phyloP scores from a whole-genome alignment of 805 yeast genomes.

The Hanseniaspora taiwanica region DNA sequence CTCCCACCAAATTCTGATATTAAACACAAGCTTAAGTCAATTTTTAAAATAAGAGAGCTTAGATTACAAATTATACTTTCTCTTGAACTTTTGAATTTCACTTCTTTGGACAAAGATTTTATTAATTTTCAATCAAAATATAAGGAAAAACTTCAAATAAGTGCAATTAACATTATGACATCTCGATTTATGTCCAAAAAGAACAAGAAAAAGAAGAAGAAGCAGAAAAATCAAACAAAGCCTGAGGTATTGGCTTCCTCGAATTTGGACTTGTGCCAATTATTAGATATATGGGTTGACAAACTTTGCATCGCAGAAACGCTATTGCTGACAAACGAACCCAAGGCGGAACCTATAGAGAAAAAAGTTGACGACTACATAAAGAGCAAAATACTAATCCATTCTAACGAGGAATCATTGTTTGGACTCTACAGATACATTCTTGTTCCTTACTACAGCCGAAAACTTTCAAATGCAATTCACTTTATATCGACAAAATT shows the following conservation, averaged over 20 bases:
- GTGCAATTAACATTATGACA: conserved; percentile 23
- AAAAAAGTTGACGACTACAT: conserved; percentile 6
- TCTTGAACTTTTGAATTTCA: conserved; percentile 30
- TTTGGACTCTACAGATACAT: conserved; percentile 39
- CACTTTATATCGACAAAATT: conserved; percentile 33
- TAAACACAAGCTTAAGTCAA: conserved; percentile 21
- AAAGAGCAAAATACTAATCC: conserved; percentile 14
- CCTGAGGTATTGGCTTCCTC: too few species aligned
- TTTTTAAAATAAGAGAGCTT: conserved; percentile 41
- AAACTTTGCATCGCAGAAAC: conserved; percentile 43
- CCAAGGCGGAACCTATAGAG: conserved; percentile 4
- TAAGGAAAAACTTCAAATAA: conserved; percentile 13
- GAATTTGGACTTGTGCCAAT: conserved; percentile 17
- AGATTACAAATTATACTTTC: conserved; percentile 39
- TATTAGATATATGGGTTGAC: conserved; percentile 35
- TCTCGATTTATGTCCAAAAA: conserved; percentile 7
- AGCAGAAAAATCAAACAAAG: conserved; percentile 11
- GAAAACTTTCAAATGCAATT: conserved; percentile 34
- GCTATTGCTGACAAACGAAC: conserved; percentile 25
- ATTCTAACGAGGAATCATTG: conserved; percentile 26
- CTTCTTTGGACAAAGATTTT: conserved; percentile 24
- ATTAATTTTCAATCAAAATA: conserved; percentile 20
- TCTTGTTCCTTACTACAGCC: conserved; percentile 39
- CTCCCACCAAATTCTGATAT: conserved; percentile 9
- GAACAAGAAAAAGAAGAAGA: conserved; percentile 13